A percentile compares a stretch with the other conserved stretches of the same genome.
These are phyloP conservation scores for Fraxinus greggii DNA, from an alignment of 305 asterid genomes.

Conservation along the genomic window DNA sequence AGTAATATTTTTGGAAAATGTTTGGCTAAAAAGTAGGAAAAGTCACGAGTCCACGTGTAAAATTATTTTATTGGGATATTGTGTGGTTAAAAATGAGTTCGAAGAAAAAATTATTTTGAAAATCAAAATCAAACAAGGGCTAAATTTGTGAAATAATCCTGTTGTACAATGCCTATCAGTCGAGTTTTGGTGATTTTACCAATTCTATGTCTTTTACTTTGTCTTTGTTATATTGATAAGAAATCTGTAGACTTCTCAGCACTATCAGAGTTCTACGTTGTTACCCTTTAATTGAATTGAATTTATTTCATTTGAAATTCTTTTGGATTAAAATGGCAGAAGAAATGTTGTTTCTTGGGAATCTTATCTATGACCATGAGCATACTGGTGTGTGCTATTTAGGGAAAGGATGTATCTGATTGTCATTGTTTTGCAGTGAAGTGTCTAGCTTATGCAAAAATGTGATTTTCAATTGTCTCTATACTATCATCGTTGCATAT, in stretches of 20 bases:
- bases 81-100: too few species aligned
- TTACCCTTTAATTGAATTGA: not conserved
- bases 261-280: not conserved
- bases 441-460: not conserved
- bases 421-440: not conserved
- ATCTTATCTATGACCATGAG: not conserved
- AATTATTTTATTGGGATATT: too few species aligned
- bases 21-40: too few species aligned
- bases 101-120: too few species aligned
- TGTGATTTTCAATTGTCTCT: not conserved
- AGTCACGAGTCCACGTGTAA: too few species aligned
- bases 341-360: not conserved
- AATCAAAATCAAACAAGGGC: too few species aligned
- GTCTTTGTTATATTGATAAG: not conserved
- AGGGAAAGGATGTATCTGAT: not conserved
- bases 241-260: not conserved
- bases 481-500: not conserved
- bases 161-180: not conserved
- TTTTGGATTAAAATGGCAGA: not conserved
- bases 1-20: too few species aligned
- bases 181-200: not conserved
- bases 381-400: constrained; percentile 13
- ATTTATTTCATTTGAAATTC: not conserved
- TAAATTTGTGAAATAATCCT: constrained; percentile 2
- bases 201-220: not conserved